These are phyloP conservation scores for Podospora conica DNA, from an alignment of 495 filamentous ascomycete genomes.

Conservation along the genomic window DNA sequence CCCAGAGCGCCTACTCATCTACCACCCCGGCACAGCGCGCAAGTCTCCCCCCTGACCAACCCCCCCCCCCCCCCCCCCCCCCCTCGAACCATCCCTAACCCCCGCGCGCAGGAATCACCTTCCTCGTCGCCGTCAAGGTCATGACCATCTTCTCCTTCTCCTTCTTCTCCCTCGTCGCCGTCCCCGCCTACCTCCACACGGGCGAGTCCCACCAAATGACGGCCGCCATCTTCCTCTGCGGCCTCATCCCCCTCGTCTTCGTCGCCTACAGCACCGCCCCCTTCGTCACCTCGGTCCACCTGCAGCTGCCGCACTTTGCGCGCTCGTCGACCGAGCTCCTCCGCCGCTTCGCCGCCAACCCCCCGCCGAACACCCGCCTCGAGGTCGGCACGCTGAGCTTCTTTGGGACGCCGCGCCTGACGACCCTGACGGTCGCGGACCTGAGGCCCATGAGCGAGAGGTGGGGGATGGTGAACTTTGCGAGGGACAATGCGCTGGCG, in stretches of 20 bases:
- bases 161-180: constrained; percentile 54
- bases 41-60: neutral
- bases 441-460: constrained; percentile 34
- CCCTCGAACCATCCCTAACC: neutral
- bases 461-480: constrained; percentile 49
- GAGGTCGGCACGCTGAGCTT: constrained; percentile 68
- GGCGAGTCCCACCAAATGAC: constrained; percentile 42
- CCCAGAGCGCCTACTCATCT: constrained; percentile 61
- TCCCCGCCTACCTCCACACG: constrained; percentile 50
- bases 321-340: constrained; percentile 60
- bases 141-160: constrained; percentile 65
- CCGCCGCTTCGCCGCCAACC: constrained; percentile 54
- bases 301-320: constrained; percentile 63
- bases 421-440: constrained; percentile 43
- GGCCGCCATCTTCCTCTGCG: constrained; percentile 49
- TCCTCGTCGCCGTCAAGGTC: constrained; percentile 61
- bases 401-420: constrained; percentile 49
- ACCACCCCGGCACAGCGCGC: constrained; percentile 62
- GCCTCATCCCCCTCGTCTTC: constrained; percentile 60
- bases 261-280: constrained; percentile 59
- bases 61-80: neutral
- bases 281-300: constrained; percentile 65
- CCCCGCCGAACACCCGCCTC: constrained; percentile 58
- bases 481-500: constrained; percentile 28
- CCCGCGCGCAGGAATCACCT: constrained; percentile 41